phyloP scores from a whole-genome alignment of 2,329 filamentous ascomycete genomes.

The Cercospora zeae-maydis region DNA sequence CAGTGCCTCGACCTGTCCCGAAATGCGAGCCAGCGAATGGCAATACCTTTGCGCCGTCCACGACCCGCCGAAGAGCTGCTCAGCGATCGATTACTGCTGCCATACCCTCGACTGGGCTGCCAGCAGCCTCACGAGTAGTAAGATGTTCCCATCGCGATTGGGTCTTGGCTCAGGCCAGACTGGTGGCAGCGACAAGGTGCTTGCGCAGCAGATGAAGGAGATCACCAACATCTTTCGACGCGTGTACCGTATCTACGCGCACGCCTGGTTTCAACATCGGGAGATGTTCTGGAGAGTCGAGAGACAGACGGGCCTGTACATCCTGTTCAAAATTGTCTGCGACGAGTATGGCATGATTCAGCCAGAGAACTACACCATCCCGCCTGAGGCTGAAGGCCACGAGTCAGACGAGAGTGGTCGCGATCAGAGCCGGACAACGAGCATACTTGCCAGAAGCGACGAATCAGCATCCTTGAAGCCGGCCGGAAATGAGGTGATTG shows the following conservation, averaged over 20 bases:
- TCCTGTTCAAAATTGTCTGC: constrained; percentile 96
- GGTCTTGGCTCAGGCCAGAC: constrained; percentile 47
- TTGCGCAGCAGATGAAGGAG: constrained; percentile 67
- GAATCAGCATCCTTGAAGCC: constrained; percentile 26
- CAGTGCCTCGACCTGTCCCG: constrained; percentile 82
- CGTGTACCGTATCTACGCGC: constrained; percentile 93
- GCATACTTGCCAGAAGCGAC: constrained; percentile 18
- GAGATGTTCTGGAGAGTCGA: constrained; percentile 95
- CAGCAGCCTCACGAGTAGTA: constrained; percentile 87
- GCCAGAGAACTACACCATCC: constrained; percentile 92
- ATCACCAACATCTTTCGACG: constrained; percentile 92
- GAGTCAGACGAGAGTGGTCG: constrained; percentile 45
- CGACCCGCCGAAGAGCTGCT: constrained; percentile 93
- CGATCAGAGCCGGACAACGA: constrained; percentile 14
- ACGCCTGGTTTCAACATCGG: constrained; percentile 97
- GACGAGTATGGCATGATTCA: constrained; percentile 86
- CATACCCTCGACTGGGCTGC: constrained; percentile 98
- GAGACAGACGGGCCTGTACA: constrained; percentile 82
- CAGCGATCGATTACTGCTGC: constrained; percentile 98
- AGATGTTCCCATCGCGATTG: constrained; percentile 88
- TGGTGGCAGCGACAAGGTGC: constrained; percentile 34
- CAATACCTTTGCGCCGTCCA: constrained; percentile 98
- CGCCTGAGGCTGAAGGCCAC: constrained; percentile 83
- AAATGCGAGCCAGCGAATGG: constrained; percentile 99
- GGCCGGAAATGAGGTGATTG: constrained; percentile 46